Conservation (phyloP, 371 early-diverging fungal genomes). For the Thermomucor indicae-seudaticae region DNA sequence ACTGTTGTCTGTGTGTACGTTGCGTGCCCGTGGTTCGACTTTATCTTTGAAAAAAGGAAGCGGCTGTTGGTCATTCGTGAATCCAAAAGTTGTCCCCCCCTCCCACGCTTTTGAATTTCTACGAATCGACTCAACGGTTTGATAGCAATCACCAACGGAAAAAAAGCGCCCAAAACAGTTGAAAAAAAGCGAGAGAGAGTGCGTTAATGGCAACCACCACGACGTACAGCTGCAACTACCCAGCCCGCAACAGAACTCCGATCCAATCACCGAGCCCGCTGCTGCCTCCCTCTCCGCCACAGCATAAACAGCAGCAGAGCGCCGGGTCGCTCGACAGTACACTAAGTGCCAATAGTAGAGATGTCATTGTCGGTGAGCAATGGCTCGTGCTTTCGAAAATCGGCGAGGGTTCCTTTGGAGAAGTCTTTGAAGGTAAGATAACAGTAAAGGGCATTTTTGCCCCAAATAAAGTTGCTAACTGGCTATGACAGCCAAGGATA, state of each 20-base stretch:
- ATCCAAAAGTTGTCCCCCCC: not conserved
- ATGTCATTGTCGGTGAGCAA: slow-evolving; percentile 51
- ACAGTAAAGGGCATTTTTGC: not conserved
- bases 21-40: too few relatives aligned
- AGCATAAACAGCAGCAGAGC: slow-evolving; percentile 5
- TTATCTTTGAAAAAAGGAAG: not conserved
- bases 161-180: too few relatives aligned
- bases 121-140: not conserved
- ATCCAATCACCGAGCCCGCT: slow-evolving; percentile 6
- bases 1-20: not conserved
- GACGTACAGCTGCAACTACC: slow-evolving; percentile 11
- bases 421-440: slow-evolving; percentile 55
- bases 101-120: not conserved
- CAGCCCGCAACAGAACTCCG: slow-evolving; percentile 9
- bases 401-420: slow-evolving; percentile 62
- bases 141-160: not conserved
- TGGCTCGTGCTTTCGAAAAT: slow-evolving; percentile 56
- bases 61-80: not conserved
- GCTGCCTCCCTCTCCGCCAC: slow-evolving; percentile 18
- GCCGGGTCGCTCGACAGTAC: slow-evolving; percentile 23
- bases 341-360: slow-evolving; percentile 18
- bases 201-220: slow-evolving; percentile 15
- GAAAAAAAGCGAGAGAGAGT: too few relatives aligned
- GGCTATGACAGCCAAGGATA: slow-evolving; percentile 35
- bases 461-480: slow-evolving; percentile 1